These are phyloP conservation scores for Arthroderma uncinatum DNA, from an alignment of 2,329 filamentous ascomycete genomes.

Conservation along the genomic window DNA sequence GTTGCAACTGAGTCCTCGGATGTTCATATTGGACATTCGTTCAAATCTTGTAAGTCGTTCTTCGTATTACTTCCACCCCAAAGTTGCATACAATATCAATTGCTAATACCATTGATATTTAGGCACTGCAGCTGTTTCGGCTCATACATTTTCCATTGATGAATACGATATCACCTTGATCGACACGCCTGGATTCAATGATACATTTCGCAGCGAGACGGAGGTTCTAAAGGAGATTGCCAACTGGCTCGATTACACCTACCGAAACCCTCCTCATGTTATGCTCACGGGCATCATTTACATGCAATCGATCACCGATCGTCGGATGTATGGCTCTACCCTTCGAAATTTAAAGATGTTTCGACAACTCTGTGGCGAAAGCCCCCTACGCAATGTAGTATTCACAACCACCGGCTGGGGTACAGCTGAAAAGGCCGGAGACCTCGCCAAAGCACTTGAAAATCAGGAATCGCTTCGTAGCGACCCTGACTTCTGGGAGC, in stretches of 20 bases:
- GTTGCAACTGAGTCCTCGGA: background rate
- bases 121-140: constrained; percentile 5
- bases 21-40: constrained; percentile 9
- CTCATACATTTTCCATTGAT: constrained; percentile 1
- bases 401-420: constrained; percentile 7
- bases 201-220: constrained; percentile 6
- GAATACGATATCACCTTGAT: constrained; percentile 10
- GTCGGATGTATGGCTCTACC: constrained; percentile 8
- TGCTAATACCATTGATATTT: background rate
- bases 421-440: constrained; percentile 6
- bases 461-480: background rate
- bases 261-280: constrained; percentile 6
- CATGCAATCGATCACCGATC: constrained; percentile 7
- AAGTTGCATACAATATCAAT: background rate
- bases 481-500: constrained; percentile 6
- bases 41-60: constrained; percentile 7
- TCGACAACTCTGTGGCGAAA: constrained; percentile 6
- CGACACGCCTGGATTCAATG: constrained; percentile 16
- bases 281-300: constrained; percentile 8
- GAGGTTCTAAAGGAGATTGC: constrained; percentile 5
- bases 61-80: background rate
- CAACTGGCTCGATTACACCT: constrained; percentile 9
- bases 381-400: constrained; percentile 4
- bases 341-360: constrained; percentile 8
- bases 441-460: constrained; percentile 3